Evolutionary conservation across 2,329 filamentous ascomycete species (phyloP).

Genomic region (Phialophora chinensis): DNA sequence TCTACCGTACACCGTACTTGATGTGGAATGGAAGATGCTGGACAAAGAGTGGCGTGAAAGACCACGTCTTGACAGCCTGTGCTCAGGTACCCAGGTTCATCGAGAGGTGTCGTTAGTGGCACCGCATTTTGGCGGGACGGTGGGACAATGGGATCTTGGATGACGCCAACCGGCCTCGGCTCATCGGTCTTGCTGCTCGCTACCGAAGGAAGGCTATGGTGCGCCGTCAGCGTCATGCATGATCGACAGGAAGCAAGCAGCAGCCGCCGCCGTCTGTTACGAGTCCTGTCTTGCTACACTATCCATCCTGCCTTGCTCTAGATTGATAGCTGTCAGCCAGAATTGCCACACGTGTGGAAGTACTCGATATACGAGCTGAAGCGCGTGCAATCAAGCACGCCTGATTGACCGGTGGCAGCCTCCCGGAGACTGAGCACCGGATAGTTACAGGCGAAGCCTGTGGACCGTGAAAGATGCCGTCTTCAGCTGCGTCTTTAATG

Average conservation of each 20-base stretch:
- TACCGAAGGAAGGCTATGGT: neutral
- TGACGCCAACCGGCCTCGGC: neutral
- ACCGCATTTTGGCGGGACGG: neutral
- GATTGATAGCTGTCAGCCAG: neutral
- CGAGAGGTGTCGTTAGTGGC: neutral
- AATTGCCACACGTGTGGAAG: neutral
- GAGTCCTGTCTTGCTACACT: neutral
- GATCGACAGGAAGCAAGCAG: neutral
- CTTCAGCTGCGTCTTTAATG: neutral
- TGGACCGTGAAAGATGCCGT: neutral
- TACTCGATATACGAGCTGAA: conserved; percentile 3
- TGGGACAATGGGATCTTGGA: neutral
- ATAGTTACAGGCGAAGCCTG: neutral
- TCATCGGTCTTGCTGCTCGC: neutral
- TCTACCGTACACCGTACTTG: neutral
- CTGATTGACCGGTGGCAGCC: neutral
- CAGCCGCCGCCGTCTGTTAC: neutral
- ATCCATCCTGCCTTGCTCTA: neutral
- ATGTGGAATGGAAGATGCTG: neutral
- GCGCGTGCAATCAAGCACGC: neutral
- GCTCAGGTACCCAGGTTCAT: too few species aligned
- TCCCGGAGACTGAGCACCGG: neutral
- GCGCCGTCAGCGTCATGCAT: neutral
- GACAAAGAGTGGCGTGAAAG: neutral
- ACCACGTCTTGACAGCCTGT: neutral